Conservation (phyloP, 2,329 filamentous ascomycete species). For the Drechslerella coelobrocha region DNA sequence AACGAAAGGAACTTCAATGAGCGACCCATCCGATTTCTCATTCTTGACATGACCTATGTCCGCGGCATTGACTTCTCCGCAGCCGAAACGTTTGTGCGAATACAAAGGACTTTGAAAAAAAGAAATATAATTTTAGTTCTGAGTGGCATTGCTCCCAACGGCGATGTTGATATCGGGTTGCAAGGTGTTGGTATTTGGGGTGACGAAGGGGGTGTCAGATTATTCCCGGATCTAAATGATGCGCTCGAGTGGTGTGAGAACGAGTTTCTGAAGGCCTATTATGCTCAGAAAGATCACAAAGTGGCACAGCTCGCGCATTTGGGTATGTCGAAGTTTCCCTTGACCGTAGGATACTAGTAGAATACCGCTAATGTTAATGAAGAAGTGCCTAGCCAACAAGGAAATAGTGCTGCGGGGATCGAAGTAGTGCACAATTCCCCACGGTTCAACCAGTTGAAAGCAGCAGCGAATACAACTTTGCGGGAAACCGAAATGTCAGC, state of each 20-base stretch:
- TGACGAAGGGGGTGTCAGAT: constrained; percentile 74
- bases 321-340: constrained; percentile 5
- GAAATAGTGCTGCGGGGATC: constrained; percentile 57
- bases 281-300: constrained; percentile 60
- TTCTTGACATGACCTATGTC: constrained; percentile 87
- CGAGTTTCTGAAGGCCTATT: constrained; percentile 81
- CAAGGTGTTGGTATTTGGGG: constrained; percentile 81
- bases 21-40: constrained; percentile 83
- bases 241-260: constrained; percentile 95
- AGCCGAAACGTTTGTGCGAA: constrained; percentile 90
- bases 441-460: constrained; percentile 75
- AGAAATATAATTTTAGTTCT: constrained; percentile 81
- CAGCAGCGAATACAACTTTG: constrained; percentile 78
- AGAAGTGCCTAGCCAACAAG: constrained; percentile 32
- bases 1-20: constrained; percentile 79
- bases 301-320: constrained; percentile 31
- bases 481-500: constrained; percentile 68
- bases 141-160: constrained; percentile 78
- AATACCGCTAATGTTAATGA: constrained; percentile 12
- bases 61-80: constrained; percentile 95
- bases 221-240: constrained; percentile 89
- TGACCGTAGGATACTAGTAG: neutral
- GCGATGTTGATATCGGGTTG: constrained; percentile 77
- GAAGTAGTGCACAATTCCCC: constrained; percentile 76
- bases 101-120: constrained; percentile 80